Conservation (phyloP, 2,329 filamentous ascomycete genomes). For the Geosmithia morbida region DNA sequence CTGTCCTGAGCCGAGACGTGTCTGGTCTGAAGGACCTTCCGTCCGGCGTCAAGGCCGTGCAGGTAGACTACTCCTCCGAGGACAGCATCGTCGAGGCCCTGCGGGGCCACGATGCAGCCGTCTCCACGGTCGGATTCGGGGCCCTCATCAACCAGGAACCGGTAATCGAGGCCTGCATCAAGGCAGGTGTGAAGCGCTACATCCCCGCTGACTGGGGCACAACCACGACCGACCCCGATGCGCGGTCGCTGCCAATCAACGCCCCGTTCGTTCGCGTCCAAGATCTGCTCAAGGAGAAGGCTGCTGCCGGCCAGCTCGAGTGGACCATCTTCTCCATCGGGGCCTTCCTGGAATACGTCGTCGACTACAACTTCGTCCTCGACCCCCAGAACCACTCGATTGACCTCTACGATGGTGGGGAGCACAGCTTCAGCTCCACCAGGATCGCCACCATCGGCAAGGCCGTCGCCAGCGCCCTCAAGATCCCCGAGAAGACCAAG, state of each 20-base stretch:
- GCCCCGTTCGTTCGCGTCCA: slow-evolving; percentile 22
- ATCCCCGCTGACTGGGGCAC: slow-evolving; percentile 35
- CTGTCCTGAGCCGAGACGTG: not conserved
- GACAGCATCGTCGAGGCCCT: slow-evolving; percentile 30
- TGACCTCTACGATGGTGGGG: slow-evolving; percentile 29
- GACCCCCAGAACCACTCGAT: slow-evolving; percentile 19
- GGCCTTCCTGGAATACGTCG: slow-evolving; percentile 39
- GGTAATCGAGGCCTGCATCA: slow-evolving; percentile 36
- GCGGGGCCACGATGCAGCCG: slow-evolving; percentile 33
- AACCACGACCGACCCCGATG: slow-evolving; percentile 4
- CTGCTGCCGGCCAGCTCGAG: slow-evolving; percentile 21
- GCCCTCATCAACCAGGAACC: slow-evolving; percentile 19
- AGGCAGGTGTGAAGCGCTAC: slow-evolving; percentile 40
- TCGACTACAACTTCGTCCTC: slow-evolving; percentile 21
- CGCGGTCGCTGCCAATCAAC: slow-evolving; percentile 26
- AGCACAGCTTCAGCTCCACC: slow-evolving; percentile 24
- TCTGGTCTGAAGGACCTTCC: slow-evolving; percentile 3
- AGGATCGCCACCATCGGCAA: slow-evolving; percentile 25
- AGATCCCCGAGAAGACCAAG: slow-evolving; percentile 24
- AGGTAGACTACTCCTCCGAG: slow-evolving; percentile 16
- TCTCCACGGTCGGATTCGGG: slow-evolving; percentile 16
- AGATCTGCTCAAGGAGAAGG: slow-evolving; percentile 18
- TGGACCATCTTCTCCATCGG: slow-evolving; percentile 37
- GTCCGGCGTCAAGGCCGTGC: slow-evolving; percentile 5
- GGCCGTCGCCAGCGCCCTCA: slow-evolving; percentile 27